Percentiles rank a stretch among this genome's conserved stretches.
These are phyloP conservation scores for Chalciporus sphaerocephalus DNA, from an alignment of 768 basidiomycete species.

Conservation along the genomic window DNA sequence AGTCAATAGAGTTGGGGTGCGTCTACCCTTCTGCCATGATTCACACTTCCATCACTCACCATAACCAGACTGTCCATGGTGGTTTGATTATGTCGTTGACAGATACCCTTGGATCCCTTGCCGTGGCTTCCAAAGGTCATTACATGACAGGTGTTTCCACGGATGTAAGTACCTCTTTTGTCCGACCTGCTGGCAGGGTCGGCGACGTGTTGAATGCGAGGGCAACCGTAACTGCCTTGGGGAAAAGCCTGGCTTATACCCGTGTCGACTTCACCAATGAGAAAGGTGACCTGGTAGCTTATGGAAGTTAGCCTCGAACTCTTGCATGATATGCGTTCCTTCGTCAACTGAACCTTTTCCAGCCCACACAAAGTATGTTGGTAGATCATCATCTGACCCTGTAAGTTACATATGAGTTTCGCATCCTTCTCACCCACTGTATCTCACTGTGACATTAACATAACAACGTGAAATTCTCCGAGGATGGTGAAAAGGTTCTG, in stretches of 20 bases:
- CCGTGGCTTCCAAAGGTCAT: constrained; percentile 76
- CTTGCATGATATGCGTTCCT: no score
- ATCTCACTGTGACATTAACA: constrained; percentile 24
- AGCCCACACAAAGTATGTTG: constrained; percentile 88
- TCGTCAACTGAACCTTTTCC: constrained; percentile 4
- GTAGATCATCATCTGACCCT: constrained; percentile 51
- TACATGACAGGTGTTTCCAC: constrained; percentile 88
- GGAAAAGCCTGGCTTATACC: constrained; percentile 77
- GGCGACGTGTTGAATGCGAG: constrained; percentile 66
- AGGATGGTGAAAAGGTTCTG: constrained; percentile 67
- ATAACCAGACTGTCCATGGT: constrained; percentile 59
- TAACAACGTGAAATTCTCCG: constrained; percentile 75
- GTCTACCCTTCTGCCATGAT: constrained; percentile 17
- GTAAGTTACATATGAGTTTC: constrained; percentile 27
- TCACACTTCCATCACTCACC: not conserved
- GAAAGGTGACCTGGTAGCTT: constrained; percentile 68
- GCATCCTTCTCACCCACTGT: not conserved
- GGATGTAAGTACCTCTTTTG: constrained; percentile 74
- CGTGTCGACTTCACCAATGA: constrained; percentile 69
- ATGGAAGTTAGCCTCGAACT: constrained; percentile 56
- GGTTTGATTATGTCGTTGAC: constrained; percentile 79
- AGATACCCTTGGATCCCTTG: constrained; percentile 80
- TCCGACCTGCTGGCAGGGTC: constrained; percentile 66
- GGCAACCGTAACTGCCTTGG: constrained; percentile 66
- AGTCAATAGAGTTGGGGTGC: constrained; percentile 83